Evolutionary conservation across 345 rosid genomes (phyloP), one percentile per base, ranked within the genome.

Genomic region (Euphorbia pulcherrima): DNA sequence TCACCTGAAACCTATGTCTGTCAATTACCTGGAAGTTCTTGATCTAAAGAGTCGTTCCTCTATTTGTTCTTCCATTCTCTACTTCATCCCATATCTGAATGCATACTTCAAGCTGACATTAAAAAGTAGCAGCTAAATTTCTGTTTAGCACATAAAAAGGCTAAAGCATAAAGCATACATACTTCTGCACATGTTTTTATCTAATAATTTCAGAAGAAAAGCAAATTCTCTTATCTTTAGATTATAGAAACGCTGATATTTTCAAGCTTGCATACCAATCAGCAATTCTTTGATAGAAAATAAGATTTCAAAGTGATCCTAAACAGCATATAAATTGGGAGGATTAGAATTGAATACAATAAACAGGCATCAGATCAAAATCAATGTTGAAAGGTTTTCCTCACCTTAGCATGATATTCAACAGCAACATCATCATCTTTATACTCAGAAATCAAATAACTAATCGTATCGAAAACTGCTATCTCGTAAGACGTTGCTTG

Each of bases 401-500:
- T 10, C 46, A 93, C 97, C 91, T 85, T 72, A n/a, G 80, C 70
- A 78, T 89, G 97, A 54, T 77, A 58, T 53, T 82, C 83, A 51
- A 90, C 57, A 53, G 95, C 94, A 61, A 80, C 75, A 60, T 87
- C 92, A 47, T 87, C 90, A 27, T 90, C 97, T 74, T 86, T 81
- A 47, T 85, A 62, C 61, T 80, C 83, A 13, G 87, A 81, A 57
- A 85, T 82, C 80, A 89, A 64, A 74, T 77, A 83, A 75, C 37
- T 76, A 72, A 93, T 60, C 55, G 80, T 80, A 40, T 85, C 79
- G 57, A 80, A 89, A 78, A 90, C 85, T 0, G 86, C 92, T 75
- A 80, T 90, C 84, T 90, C 96, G 58, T 90, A 89, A 1, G 80
- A 48, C 54, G 97, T 86, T 26, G 92, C 85, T 60, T 90, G 80